These are phyloP conservation scores for Scleroderma citrinum DNA, from an alignment of 768 basidiomycete genomes.

Conservation along the genomic window DNA sequence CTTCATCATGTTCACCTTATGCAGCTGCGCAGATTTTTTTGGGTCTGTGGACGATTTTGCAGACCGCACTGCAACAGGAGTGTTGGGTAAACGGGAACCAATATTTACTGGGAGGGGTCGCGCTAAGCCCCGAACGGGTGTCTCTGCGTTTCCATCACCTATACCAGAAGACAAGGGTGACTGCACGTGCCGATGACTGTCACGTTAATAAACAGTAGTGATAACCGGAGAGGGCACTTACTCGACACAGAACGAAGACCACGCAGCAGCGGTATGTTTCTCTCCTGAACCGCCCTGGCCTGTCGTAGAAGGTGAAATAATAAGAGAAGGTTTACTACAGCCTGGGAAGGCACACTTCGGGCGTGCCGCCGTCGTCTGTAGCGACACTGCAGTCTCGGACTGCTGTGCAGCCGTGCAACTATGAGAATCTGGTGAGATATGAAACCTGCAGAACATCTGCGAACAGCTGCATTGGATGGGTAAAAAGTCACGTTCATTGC, in stretches of 20 bases:
- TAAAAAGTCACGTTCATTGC: constrained; percentile 65
- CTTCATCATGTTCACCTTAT: constrained; percentile 63
- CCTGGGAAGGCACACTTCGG: constrained; percentile 42
- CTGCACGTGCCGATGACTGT: constrained; percentile 61
- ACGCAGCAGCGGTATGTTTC: constrained; percentile 17
- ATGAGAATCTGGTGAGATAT: constrained; percentile 58
- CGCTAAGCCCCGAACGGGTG: constrained; percentile 45
- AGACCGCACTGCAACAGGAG: constrained; percentile 22
- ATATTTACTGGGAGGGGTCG: constrained; percentile 48
- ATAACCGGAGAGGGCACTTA: constrained; percentile 26
- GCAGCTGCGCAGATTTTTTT: constrained; percentile 46
- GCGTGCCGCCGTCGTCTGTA: constrained; percentile 25
- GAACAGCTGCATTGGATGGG: constrained; percentile 68
- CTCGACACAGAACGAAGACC: constrained; percentile 59
- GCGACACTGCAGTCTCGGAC: not conserved
- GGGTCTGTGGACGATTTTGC: constrained; percentile 42
- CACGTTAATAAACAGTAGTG: constrained; percentile 1
- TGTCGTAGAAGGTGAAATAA: constrained; percentile 23
- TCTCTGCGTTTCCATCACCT: constrained; percentile 5
- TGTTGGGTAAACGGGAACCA: constrained; percentile 39
- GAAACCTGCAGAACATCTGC: constrained; percentile 55
- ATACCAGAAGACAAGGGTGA: constrained; percentile 49
- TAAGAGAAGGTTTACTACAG: constrained; percentile 55
- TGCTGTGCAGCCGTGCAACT: constrained; percentile 34
- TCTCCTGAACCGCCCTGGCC: constrained; percentile 13